Percentiles rank a stretch among this genome's conserved stretches.
These are phyloP conservation scores for Venturia aucupariae DNA, from an alignment of 2,329 filamentous ascomycete species.

Conservation along the genomic window DNA sequence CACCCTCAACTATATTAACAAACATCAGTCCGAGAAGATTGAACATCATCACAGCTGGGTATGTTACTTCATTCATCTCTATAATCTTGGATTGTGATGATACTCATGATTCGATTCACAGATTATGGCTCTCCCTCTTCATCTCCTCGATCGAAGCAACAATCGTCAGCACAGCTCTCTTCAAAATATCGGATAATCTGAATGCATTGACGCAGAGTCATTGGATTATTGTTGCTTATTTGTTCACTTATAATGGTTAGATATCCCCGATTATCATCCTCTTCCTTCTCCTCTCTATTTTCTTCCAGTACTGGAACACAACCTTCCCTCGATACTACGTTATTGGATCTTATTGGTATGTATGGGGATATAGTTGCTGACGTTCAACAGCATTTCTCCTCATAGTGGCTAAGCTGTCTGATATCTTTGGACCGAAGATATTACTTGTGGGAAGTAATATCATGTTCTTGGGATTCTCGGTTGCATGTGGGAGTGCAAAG, in stretches of 20 bases:
- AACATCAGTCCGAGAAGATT: not conserved
- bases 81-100: not conserved
- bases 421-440: slow-evolving; percentile 9
- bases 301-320: no score
- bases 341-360: no score
- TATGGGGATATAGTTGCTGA: not conserved
- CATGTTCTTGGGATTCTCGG: not conserved
- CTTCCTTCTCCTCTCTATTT: no score
- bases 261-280: no score
- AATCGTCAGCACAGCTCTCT: slow-evolving; percentile 10
- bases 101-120: not conserved
- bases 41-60: slow-evolving; percentile 1
- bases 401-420: not conserved
- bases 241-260: slow-evolving; percentile 10
- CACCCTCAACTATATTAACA: not conserved
- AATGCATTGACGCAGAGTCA: slow-evolving; percentile 1
- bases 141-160: slow-evolving; percentile 7
- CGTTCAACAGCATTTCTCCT: not conserved
- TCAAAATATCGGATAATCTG: slow-evolving; percentile 8
- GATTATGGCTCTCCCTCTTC: slow-evolving; percentile 1
- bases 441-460: not conserved
- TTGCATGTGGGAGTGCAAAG: not conserved
- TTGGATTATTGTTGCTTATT: slow-evolving; percentile 11
- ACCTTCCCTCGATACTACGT: no score
- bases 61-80: not conserved